Evolutionary conservation across 106 monocot species (phyloP).

Genomic region (Hemerocallis citrina): DNA sequence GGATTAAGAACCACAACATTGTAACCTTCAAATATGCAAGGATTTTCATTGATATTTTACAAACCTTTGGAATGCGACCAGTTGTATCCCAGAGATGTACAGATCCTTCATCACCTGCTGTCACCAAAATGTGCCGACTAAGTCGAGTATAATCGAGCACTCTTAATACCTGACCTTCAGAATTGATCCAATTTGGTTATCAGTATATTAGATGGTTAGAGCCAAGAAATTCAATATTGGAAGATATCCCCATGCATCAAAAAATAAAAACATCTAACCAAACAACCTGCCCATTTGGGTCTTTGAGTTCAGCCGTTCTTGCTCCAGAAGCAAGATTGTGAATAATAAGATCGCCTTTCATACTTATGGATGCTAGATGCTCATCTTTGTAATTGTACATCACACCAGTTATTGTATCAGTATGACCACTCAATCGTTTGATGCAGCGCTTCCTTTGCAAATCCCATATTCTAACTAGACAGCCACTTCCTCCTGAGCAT

Average conservation of each 20-base stretch:
- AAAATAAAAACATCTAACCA: background rate
- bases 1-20: no score
- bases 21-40: no score
- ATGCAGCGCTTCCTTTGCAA: conserved; percentile 75
- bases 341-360: conserved; percentile 79
- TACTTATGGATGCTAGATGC: conserved; percentile 73
- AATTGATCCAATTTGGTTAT: background rate
- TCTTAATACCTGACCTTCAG: conserved; percentile 51
- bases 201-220: background rate
- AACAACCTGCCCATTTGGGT: conserved; percentile 78
- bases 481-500: conserved; percentile 63
- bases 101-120: conserved; percentile 86
- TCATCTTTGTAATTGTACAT: conserved; percentile 85
- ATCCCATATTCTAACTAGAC: conserved; percentile 74
- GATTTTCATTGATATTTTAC: no score
- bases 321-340: conserved; percentile 85
- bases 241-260: background rate
- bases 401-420: conserved; percentile 54
- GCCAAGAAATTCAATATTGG: background rate
- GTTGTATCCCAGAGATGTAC: conserved; percentile 81
- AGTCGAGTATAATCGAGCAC: conserved; percentile 76
- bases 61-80: conserved; percentile 57
- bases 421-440: conserved; percentile 73
- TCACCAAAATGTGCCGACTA: conserved; percentile 60
- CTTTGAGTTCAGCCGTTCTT: conserved; percentile 64